A percentile compares a stretch with the other conserved stretches of the same genome.
These are phyloP conservation scores for Neltuma alba DNA, from an alignment of 306 rosid genomes.

Conservation along the genomic window DNA sequence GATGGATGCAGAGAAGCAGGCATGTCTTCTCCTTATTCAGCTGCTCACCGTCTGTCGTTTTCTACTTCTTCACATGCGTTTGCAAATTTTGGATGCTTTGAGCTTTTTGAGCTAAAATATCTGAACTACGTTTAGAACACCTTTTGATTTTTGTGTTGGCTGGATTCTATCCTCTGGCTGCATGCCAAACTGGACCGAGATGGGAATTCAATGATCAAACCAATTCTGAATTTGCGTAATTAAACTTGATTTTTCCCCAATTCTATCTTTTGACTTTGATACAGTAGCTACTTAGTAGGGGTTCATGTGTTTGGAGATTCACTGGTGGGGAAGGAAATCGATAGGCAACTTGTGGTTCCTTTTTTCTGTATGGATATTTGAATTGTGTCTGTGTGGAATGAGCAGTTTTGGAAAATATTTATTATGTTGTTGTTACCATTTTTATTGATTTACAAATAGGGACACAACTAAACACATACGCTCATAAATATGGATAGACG, in stretches of 20 bases:
- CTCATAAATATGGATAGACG: conserved; percentile 17
- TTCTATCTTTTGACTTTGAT: background rate
- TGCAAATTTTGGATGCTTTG: conserved; percentile 5
- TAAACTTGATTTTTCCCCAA: background rate
- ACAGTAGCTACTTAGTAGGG: conserved; percentile 18
- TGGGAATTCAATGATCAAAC: background rate
- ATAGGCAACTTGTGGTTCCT: background rate
- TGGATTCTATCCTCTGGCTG: conserved; percentile 5
- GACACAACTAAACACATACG: background rate
- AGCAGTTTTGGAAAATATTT: conserved; percentile 25
- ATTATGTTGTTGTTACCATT: conserved; percentile 27
- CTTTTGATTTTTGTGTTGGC: background rate
- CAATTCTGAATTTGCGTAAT: conserved; percentile 27
- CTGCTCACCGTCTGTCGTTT: background rate
- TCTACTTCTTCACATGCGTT: background rate
- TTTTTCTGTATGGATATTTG: conserved; percentile 17
- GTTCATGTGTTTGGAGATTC: conserved; percentile 12
- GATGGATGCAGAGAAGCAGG: conserved; percentile 63
- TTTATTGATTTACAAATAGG: conserved; percentile 31
- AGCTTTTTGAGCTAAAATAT: background rate
- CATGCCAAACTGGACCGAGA: conserved; percentile 33
- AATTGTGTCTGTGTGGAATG: conserved; percentile 13
- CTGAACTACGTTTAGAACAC: conserved; percentile 10
- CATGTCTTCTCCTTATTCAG: conserved; percentile 20
- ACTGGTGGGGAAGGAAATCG: background rate